phyloP scores from a whole-genome alignment of 1,284 basidiomycete genomes.

The Rhodotorula sp. region DNA sequence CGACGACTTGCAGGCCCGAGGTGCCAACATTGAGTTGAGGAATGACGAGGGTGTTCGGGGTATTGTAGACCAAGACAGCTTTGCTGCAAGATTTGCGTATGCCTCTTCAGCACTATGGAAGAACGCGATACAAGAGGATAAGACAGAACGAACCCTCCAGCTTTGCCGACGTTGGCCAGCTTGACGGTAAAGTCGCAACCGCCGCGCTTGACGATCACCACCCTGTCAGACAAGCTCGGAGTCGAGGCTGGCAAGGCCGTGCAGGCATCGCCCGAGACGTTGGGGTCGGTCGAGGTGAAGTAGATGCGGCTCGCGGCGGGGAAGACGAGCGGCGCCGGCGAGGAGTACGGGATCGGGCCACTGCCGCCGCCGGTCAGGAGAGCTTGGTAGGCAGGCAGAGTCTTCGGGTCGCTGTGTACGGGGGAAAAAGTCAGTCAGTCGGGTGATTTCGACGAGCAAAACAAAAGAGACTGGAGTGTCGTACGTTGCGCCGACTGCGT shows the following conservation, averaged over 20 bases:
- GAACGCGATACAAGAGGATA: no score
- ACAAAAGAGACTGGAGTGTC: neutral
- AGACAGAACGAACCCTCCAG: constrained; percentile 17
- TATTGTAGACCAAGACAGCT: constrained; percentile 35
- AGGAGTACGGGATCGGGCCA: constrained; percentile 42
- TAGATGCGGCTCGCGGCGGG: constrained; percentile 44
- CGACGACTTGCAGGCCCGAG: constrained; percentile 18
- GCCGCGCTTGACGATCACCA: constrained; percentile 59
- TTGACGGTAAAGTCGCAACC: constrained; percentile 47
- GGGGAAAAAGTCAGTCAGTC: neutral
- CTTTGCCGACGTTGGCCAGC: constrained; percentile 20
- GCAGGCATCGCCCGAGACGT: constrained; percentile 58
- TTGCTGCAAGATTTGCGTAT: constrained; percentile 1
- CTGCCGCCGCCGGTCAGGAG: constrained; percentile 40
- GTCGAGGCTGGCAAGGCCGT: constrained; percentile 57
- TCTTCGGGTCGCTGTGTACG: constrained; percentile 15
- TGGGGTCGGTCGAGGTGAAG: constrained; percentile 46
- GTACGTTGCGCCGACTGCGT: constrained; percentile 22
- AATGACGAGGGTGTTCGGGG: constrained; percentile 8
- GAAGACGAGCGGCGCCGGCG: constrained; percentile 34
- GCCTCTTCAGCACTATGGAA: no score
- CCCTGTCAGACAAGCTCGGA: constrained; percentile 56
- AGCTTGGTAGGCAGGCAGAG: constrained; percentile 40
- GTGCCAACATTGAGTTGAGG: constrained; percentile 30
- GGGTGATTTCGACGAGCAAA: neutral